These are phyloP conservation scores for Paxillus involutus DNA, from an alignment of 768 basidiomycete species.

Conservation along the genomic window DNA sequence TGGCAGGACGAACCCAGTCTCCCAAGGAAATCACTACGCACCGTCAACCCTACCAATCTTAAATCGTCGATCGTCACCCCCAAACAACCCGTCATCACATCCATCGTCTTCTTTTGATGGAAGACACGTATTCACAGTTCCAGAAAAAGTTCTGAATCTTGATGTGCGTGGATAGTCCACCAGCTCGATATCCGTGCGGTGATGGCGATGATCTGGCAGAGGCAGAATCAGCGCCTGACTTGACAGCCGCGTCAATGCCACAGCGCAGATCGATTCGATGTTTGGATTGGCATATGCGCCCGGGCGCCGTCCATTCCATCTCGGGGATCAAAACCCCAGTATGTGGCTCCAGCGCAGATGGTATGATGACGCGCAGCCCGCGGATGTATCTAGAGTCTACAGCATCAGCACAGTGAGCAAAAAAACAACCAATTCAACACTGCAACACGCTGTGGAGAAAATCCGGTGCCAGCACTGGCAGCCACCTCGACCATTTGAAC, in stretches of 20 bases:
- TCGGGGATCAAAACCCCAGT: not conserved
- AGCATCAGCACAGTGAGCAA: not conserved
- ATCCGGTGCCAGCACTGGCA: not conserved
- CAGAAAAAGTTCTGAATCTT: slow-evolving; percentile 11
- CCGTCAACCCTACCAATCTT: slow-evolving; percentile 40
- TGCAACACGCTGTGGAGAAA: not conserved
- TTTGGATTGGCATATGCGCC: not conserved
- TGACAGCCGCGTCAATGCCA: not conserved
- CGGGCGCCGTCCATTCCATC: not conserved
- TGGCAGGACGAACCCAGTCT: too few species aligned
- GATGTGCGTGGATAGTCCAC: slow-evolving; percentile 11
- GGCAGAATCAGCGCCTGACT: not conserved
- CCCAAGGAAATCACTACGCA: slow-evolving; percentile 17
- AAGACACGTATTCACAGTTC: slow-evolving; percentile 23
- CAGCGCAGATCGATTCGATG: not conserved
- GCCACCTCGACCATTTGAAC: slow-evolving; percentile 44
- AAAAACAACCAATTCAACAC: not conserved
- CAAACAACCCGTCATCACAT: slow-evolving; percentile 28
- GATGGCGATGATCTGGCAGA: not conserved
- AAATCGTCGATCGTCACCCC: slow-evolving; percentile 46
- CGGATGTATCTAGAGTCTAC: slow-evolving; percentile 37
- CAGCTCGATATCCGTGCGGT: not conserved
- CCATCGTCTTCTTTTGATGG: slow-evolving; percentile 31
- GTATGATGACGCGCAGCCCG: slow-evolving; percentile 38
- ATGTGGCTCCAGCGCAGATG: slow-evolving; percentile 3